These are phyloP conservation scores for Hypericum androsaemum DNA, from an alignment of 345 rosid genomes.

Conservation along the genomic window DNA sequence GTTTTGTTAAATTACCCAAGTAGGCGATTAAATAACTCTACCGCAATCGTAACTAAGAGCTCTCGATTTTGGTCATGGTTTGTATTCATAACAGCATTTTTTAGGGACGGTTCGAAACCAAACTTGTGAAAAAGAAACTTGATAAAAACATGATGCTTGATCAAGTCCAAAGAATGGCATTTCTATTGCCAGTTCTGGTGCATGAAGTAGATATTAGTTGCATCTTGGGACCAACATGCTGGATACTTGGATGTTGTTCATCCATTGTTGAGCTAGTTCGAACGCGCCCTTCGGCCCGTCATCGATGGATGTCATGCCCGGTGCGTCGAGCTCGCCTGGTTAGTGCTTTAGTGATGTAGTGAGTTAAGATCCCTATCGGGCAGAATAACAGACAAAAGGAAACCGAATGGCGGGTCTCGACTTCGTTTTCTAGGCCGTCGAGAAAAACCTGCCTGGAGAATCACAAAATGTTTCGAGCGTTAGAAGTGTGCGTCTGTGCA, in stretches of 20 bases:
- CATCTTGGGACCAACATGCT: too few species aligned
- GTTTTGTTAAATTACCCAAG: too few species aligned
- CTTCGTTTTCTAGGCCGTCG: conserved; percentile 61
- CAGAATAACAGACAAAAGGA: conserved; percentile 83
- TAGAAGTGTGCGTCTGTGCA: not conserved
- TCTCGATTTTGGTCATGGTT: too few species aligned
- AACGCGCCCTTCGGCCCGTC: not conserved
- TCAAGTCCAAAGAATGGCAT: too few species aligned
- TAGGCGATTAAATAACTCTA: too few species aligned
- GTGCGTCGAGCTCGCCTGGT: conserved; percentile 21
- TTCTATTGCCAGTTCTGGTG: too few species aligned
- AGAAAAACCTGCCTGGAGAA: conserved; percentile 64
- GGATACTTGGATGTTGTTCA: not conserved
- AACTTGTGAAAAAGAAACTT: too few species aligned
- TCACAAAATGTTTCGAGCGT: not conserved
- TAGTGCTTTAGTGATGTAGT: conserved; percentile 63
- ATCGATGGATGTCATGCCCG: conserved; percentile 4
- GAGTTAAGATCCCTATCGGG: conserved; percentile 65
- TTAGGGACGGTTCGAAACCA: too few species aligned
- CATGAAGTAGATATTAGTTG: too few species aligned
- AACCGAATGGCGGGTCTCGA: conserved; percentile 87
- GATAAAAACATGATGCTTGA: too few species aligned
- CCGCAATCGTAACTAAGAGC: too few species aligned
- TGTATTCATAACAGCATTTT: too few species aligned
- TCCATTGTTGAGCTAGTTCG: not conserved